Evolutionary conservation across 2,329 filamentous ascomycete genomes (phyloP), one percentile per base, ranked within the genome.

Genomic region (Cladosporium sp.): DNA sequence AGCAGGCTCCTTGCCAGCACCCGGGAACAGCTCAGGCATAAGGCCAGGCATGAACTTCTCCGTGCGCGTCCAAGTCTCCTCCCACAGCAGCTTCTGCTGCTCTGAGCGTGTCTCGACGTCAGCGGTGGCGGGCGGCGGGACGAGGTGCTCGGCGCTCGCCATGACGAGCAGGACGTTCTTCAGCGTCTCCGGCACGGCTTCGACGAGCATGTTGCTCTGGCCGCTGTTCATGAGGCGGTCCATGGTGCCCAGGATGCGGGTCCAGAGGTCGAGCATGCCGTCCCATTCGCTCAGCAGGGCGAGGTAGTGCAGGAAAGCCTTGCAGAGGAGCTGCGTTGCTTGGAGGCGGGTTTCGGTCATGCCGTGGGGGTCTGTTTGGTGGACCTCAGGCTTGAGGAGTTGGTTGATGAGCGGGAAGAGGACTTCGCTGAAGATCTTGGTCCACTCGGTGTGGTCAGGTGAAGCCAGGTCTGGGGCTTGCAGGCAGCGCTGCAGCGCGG

Each of bases 101-200:
- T 78, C 78, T 32, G 78, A 78, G 68, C 69, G 71, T 60, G 83
- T 78, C 8, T 76, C 75, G 4, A 14, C 28, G 24, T 47, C 38
- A 26, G 24, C 57, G n/a, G 57, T 30, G 11, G 18, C 36, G 12
- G 60, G 61, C 8, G 92, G 92, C 1, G 91, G 86, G 0, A 92
- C 88, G 5, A 99, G 86, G 73, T 92, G 93, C 41, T 91, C 93
- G 60, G 90, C 93, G 76, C 90, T 95, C 6, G 91, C 89, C 93
- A 99, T 97, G 73, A 99, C 95, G 11, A 99, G 84, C 28, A 98
- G 83, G 62, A 98, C 93, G 71, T 99, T 99, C 80, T 99, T 99
- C 66, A 99, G 82, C 70, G 92, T 95, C 79, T 99, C 95, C 0
- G 92, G 91, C 2, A 98, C 93, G 14, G 95, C 94, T 82, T 99